Percentiles rank a stretch among this genome's conserved stretches.
phyloP scores from a whole-genome alignment of 495 filamentous ascomycete genomes.

The Podospora sp. region DNA sequence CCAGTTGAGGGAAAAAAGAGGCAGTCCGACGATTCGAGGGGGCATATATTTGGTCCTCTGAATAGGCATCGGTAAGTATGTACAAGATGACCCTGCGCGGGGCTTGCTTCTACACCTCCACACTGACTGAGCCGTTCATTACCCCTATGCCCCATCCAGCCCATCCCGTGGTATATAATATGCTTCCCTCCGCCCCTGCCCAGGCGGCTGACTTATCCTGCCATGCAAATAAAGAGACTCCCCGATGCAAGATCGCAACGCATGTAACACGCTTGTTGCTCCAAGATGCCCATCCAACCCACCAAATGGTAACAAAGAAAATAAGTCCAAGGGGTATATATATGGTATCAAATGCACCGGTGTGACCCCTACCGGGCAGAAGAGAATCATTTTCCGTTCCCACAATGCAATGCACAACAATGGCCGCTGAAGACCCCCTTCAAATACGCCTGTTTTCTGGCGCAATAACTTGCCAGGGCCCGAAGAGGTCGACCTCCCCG shows the following conservation, averaged over 20 bases:
- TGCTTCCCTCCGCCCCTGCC: conserved; percentile 2
- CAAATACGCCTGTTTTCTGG: conserved; percentile 40
- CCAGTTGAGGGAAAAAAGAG: background rate
- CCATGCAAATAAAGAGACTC: background rate
- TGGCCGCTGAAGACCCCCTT: background rate
- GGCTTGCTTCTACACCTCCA: background rate
- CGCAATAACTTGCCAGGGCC: conserved; percentile 40
- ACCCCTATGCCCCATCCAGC: background rate
- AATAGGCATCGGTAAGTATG: background rate
- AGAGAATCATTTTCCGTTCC: background rate
- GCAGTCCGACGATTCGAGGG: background rate
- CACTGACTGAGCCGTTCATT: background rate
- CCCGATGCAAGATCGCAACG: conserved; percentile 8
- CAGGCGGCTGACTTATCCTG: background rate
- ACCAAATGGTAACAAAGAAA: conserved; percentile 13
- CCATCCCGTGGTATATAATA: conserved; percentile 1
- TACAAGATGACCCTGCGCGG: background rate
- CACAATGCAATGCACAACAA: conserved; percentile 9
- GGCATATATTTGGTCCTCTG: conserved; percentile 4
- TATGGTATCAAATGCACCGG: conserved; percentile 11
- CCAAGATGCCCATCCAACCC: conserved; percentile 7
- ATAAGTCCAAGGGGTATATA: conserved; percentile 15
- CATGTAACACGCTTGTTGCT: background rate
- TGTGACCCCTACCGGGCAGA: background rate
- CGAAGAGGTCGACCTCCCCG: conserved; percentile 41